Evolutionary conservation across 768 basidiomycete species (phyloP), one percentile per base, ranked within the genome.

Genomic region (Lactifluus rugatus): DNA sequence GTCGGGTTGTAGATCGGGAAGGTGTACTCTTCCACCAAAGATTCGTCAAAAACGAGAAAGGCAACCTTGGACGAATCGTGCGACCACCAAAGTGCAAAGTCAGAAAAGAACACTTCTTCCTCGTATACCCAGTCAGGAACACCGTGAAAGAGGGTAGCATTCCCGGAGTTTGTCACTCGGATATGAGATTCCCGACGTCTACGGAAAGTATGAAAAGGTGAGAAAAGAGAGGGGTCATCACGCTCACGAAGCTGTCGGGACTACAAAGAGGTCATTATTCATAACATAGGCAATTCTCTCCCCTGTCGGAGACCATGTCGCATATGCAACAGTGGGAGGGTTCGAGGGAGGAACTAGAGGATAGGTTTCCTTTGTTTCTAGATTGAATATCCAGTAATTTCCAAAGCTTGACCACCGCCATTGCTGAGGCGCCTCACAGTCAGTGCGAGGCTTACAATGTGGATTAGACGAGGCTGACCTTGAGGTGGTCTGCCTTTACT

Each of bases 71-170:
- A 66, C 0, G 83, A 82, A 64, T 85, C 79, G 3, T 94, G 95
- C 10, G 89, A 87, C 87, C 89, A 98, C 93, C 93, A 98, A 5
- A 95, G 74, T 0, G 93, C 84, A 48, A 70, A 82, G 67, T 93
- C 81, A 39, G 72, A 67, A 3, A 77, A 73, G 64, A 93, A 87
- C 23, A 97, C 82, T 68, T 96, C 93, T 68, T 95, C 92, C 69
- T 95, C 93, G 70, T 94, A 94, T 5, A 97, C 95, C 95, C 96
- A 98, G 69, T 96, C 93, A 0, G 93, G 90, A 2, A 96, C 88
- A 7, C 96, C 96, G 66, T 97, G 84, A 76, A 98, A 96, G 16
- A 94, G 76, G 0, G 87, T 86, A 0, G 82, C 78, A 52, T 86
- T 89, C 0, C 96, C 96, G 14, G 84, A 81, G 1, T 76, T 73